Base-by-base conservation (phyloP, 768 basidiomycete species). In the Udeniomyces megalosporus region DNA sequence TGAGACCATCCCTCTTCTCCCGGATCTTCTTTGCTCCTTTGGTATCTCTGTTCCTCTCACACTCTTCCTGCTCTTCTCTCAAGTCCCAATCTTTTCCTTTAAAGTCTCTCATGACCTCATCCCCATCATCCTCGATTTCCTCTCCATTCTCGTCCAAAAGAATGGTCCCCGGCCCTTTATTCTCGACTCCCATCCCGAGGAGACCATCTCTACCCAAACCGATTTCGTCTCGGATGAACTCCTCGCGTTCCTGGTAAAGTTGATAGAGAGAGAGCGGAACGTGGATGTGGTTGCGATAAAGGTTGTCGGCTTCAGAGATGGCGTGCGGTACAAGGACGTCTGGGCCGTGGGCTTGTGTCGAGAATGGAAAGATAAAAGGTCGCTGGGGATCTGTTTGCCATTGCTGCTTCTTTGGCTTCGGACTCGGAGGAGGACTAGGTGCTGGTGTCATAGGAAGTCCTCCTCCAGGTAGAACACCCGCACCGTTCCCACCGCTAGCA, bases 401-500 rank as follows among this genome's bases (percentile, higher is more conserved):
- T 71, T 93, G 89, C 71, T 93, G 93, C 72, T 97, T 96, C 77
- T 99, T 99, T 11, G 88, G 89, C 70, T 93, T 96, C 2, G 86
- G 73, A 6, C 68, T 67, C 1, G 68, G 69, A 0, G 88, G 87
- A 0, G 91, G 91, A 0, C 88, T 82, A 1, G 92, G 90, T 28
- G 90, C 89, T 6, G 92, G 92, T 3, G 92, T 97, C 14, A 83
- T 80, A 1, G 89, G 84, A 28, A 72, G 65, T 17, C 28, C 38
- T 11, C 58, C 58, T 24, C 38, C 38, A 42, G 38, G 38, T 17
- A 42, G 38, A 42, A 8, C 38, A 17, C 17, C 17, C 38, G 10
- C 38, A 42, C 38, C 38, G 38, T 8, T 42, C 8, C 38, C 38
- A 8, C 38, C 38, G 38, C 17, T 8, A 42, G 38, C 38, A 42